Percentiles rank a stretch among this genome's conserved stretches.
These are phyloP conservation scores for Mucuna pruriens DNA, from an alignment of 306 rosid genomes.

Conservation along the genomic window DNA sequence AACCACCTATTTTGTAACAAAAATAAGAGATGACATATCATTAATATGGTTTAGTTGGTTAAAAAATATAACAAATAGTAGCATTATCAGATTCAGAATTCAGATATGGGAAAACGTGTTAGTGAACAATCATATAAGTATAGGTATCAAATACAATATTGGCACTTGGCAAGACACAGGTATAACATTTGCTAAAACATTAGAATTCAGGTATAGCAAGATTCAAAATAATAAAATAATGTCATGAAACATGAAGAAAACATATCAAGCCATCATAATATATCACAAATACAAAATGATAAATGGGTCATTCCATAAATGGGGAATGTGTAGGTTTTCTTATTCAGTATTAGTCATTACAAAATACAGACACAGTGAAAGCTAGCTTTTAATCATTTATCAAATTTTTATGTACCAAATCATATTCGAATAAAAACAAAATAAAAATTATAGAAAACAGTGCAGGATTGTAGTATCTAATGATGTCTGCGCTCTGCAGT, in stretches of 20 bases:
- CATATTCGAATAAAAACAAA: neutral
- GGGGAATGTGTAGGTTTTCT: neutral
- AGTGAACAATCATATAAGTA: neutral
- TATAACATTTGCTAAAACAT: neutral
- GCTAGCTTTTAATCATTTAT: neutral
- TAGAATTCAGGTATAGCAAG: conserved; percentile 5
- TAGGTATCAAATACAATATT: conserved; percentile 8
- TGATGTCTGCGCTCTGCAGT: neutral
- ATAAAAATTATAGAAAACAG: neutral
- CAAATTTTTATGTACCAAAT: neutral
- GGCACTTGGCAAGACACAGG: neutral
- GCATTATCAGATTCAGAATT: neutral
- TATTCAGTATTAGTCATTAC: neutral
- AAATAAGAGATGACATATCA: conserved; percentile 9
- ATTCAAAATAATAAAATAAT: neutral
- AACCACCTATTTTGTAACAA: conserved; percentile 72
- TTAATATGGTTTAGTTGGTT: conserved; percentile 20
- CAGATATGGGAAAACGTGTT: conserved; percentile 18
- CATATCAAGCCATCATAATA: conserved; percentile 2
- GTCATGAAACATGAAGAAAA: neutral
- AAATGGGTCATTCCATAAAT: conserved; percentile 1
- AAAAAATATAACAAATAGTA: conserved; percentile 9
- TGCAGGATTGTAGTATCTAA: conserved; percentile 8
- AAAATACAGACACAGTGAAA: neutral
- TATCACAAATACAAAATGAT: neutral